Evolutionary conservation across 2,329 filamentous ascomycete species (phyloP), one percentile per base, ranked within the genome.

Genomic region (Colletotrichum melonis): DNA sequence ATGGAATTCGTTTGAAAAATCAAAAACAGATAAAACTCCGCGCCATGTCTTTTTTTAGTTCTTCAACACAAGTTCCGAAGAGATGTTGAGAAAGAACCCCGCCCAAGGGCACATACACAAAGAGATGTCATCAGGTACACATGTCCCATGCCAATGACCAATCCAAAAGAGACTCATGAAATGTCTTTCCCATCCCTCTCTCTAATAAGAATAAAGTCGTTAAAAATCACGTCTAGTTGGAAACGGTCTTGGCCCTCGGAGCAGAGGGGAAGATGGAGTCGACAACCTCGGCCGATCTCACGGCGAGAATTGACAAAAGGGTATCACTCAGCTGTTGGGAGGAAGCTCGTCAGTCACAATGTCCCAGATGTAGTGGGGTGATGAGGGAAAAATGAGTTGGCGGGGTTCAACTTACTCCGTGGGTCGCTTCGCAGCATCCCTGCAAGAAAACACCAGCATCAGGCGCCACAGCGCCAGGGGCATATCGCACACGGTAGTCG

Each of bases 401-500:
- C 70, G 60, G 26, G 57, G 26, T 54, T 35, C 65, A 55, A 91
- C 93, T 91, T 89, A 96, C 93, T 73, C 96, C 96, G 82, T 98
- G 96, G 42, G 95, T 97, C 74, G 88, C 91, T 86, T 98, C 95
- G 81, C 95, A 97, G 85, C 95, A 98, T 38, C 96, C 96, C 82
- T 98, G 97, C 78, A 98, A 87, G 93, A 94, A 98, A 72, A 98
- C 88, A 4, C 95, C 95, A 16, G 94, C 93, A 57, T 92, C 90
- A 0, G 88, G 80, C n/a, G 91, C 88, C 42, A 98, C 92, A 60
- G 89, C 87, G 35, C 89, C 92, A 1, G 89, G 85, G 62, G 89
- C 87, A 80, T 97, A 95, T 72, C 92, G 85, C 62, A 98, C 90
- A 64, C 88, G 88, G 82, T 98, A 98, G 81, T 98, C 90, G 66